phyloP scores from a whole-genome alignment of 2,329 filamentous ascomycete genomes.

The Colletotrichum chlorophyti region DNA sequence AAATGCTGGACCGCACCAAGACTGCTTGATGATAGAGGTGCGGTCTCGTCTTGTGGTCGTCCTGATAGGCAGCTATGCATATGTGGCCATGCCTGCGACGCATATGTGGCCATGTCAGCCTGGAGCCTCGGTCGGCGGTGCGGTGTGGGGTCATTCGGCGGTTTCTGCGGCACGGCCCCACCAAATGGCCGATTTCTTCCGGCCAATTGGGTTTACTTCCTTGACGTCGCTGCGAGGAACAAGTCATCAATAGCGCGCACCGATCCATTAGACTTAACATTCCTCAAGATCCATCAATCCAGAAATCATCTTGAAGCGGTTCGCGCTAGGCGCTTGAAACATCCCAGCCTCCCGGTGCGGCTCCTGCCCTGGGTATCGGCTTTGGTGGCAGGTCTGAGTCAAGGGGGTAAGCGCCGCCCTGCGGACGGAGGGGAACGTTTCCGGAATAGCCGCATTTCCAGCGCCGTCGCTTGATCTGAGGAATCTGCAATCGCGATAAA shows the following conservation, averaged over 20 bases:
- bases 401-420: conserved; percentile 22
- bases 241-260: too few species aligned
- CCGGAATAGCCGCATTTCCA: background rate
- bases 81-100: background rate
- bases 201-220: too few species aligned
- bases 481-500: conserved; percentile 13
- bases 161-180: conserved; percentile 4
- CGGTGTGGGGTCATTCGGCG: conserved; percentile 14
- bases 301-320: too few species aligned
- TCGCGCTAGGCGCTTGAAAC: background rate
- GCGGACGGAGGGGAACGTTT: conserved; percentile 16
- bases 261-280: background rate
- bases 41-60: too few species aligned
- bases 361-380: conserved; percentile 16
- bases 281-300: too few species aligned
- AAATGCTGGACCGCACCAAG: too few species aligned
- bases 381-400: conserved; percentile 26
- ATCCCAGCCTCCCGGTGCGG: conserved; percentile 2
- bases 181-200: conserved; percentile 24
- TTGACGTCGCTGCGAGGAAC: too few species aligned
- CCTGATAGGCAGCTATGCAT: background rate
- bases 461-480: background rate
- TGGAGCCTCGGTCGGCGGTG: conserved; percentile 6
- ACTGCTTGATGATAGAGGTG: too few species aligned
- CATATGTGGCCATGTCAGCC: background rate